Evolutionary conservation across 139 green algal species (phyloP), one percentile per base, ranked within the genome.

Genomic region (Diplosphaera chodatii): DNA sequence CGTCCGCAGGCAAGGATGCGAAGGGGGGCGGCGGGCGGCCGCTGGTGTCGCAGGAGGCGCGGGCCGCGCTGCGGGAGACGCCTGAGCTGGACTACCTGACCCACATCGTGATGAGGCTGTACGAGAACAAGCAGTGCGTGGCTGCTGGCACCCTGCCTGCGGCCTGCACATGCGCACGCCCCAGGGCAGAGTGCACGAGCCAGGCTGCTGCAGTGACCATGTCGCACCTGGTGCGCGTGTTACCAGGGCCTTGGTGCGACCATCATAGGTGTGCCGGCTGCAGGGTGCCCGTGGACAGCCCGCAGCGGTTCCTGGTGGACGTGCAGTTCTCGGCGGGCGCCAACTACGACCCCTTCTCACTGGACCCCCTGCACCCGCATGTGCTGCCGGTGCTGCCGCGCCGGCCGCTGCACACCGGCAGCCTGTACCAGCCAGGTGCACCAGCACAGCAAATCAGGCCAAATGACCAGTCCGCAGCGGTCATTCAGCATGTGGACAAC

Each of bases 51-150:
- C 40, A 74, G 27, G 70, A 85, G 32, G 84, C 72, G 0, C 78
- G 86, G 66, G 37, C 55, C 0, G 55, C 82, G 67, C 73, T 96
- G 71, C 80, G 84, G 0, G 72, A 82, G 16, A 87, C 80, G 22
- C 77, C 81, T 0, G 92, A 97, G 81, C 83, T 97, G 64, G 95
- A 98, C 82, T 99, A 99, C 85, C 83, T 99, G 40, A 98, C 94
- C 4, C 92, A 97, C 70, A 88, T 97, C 59, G 93, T 98, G 40
- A 87, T 98, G 68, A 83, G 91, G 62, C 96, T 98, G 90, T 98
- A 94, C 78, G 93, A 98, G 72, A 93, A 94, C 78, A 93, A 90
- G 70, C 86, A 55, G 87, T 96, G 72, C 28, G 80, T 31, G 4
- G 22, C 55, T 59, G 8, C 27, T 34, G 63, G 4, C 66, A n/a